Conservation (phyloP, 805 yeast species). For the Saccharomycopsis sp. region DNA sequence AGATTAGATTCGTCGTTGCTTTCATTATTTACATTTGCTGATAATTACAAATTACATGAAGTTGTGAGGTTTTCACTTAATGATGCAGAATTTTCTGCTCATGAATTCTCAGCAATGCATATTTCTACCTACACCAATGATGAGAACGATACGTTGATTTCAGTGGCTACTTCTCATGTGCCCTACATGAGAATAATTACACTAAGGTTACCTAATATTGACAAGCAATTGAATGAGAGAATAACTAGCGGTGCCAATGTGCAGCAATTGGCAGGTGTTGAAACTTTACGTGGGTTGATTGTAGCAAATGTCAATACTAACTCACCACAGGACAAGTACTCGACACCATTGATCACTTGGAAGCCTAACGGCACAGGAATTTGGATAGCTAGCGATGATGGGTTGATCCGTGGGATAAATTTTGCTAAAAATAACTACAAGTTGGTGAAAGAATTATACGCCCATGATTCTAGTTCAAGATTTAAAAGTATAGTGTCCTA, state of each 20-base stretch:
- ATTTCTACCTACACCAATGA: constrained; percentile 28
- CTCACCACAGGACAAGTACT: constrained; percentile 65
- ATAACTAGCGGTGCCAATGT: not conserved
- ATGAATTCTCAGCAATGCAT: constrained; percentile 54
- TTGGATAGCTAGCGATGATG: constrained; percentile 70
- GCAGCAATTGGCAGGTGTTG: constrained; percentile 26
- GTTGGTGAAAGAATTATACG: constrained; percentile 23
- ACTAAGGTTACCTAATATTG: constrained; percentile 35
- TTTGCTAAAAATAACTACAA: constrained; percentile 32
- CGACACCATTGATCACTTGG: constrained; percentile 45
- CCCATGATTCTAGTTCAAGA: not conserved
- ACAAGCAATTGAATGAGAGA: not conserved
- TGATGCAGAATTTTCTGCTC: constrained; percentile 64
- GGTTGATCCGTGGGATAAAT: constrained; percentile 53
- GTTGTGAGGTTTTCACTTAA: constrained; percentile 50
- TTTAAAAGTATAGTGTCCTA: constrained; percentile 3
- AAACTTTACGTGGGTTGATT: constrained; percentile 30
- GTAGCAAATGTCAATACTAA: constrained; percentile 39
- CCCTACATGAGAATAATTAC: constrained; percentile 70
- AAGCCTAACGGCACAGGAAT: constrained; percentile 40
- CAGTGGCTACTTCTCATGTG: constrained; percentile 68
- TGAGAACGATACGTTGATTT: constrained; percentile 30
- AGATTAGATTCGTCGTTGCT: constrained; percentile 54
- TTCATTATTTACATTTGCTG: constrained; percentile 32
- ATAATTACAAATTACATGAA: constrained; percentile 27